phyloP scores from a whole-genome alignment of 306 rosid genomes.

The Quillaja saponaria region DNA sequence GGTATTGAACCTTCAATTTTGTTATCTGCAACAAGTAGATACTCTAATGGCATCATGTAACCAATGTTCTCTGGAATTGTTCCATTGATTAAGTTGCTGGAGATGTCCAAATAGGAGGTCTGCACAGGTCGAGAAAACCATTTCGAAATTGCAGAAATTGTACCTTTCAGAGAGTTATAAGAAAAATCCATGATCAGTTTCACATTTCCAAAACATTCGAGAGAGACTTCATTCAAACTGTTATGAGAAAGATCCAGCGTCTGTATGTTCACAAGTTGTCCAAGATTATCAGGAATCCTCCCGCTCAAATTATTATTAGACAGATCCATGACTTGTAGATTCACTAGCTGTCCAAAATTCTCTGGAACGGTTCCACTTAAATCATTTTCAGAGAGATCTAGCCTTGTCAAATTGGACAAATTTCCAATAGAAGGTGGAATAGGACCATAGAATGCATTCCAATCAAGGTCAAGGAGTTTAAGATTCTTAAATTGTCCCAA shows the following conservation, averaged over 20 bases:
- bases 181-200: too few species aligned
- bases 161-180: conserved; percentile 8
- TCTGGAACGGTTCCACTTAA: too few species aligned
- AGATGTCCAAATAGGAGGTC: conserved; percentile 19
- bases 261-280: conserved; percentile 16
- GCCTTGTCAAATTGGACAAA: not conserved
- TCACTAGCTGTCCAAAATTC: too few species aligned
- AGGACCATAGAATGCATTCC: conserved; percentile 11
- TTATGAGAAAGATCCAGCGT: conserved; percentile 4
- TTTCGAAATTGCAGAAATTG: conserved; percentile 5
- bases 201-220: too few species aligned
- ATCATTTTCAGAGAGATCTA: too few species aligned
- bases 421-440: conserved; percentile 27
- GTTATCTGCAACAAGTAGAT: not conserved
- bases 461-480: not conserved
- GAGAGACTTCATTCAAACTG: too few species aligned
- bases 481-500: conserved; percentile 5
- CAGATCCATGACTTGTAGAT: too few species aligned
- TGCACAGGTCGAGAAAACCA: not conserved
- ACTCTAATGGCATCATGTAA: conserved; percentile 10
- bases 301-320: conserved; percentile 19
- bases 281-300: conserved; percentile 14
- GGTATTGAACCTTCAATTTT: conserved; percentile 23
- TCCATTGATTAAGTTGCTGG: conserved; percentile 16
- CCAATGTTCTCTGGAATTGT: conserved; percentile 14